Conservation (phyloP, 2,329 filamentous ascomycete genomes). For the Microcera coccophila region DNA sequence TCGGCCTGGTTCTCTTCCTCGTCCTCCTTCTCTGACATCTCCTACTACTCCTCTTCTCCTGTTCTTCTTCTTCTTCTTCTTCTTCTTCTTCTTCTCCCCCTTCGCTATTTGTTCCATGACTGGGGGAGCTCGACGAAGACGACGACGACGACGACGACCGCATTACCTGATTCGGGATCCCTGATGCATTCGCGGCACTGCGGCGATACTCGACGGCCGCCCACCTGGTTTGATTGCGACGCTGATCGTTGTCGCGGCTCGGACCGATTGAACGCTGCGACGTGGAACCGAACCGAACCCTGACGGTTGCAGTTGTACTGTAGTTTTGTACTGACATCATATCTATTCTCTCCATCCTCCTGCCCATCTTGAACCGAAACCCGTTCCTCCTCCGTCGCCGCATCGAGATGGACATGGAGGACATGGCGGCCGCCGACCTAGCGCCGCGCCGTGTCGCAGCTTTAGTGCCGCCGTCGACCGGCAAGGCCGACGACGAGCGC, state of each 20-base stretch:
- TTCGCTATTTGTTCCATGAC: too few species aligned
- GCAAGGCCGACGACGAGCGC: slow-evolving; percentile 3
- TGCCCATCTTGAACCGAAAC: neutral
- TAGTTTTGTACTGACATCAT: neutral
- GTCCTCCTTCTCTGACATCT: neutral
- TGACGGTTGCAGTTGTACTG: neutral
- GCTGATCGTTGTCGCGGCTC: neutral
- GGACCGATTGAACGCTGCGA: neutral
- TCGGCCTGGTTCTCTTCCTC: neutral
- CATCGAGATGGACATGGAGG: too few species aligned
- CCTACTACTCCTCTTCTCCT: slow-evolving; percentile 8
- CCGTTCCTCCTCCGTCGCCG: too few species aligned
- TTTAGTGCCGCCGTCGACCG: too few species aligned
- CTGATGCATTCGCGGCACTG: neutral
- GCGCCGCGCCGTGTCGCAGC: too few species aligned
- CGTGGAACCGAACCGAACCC: neutral
- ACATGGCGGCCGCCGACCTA: too few species aligned
- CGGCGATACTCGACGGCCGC: neutral
- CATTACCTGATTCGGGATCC: too few species aligned
- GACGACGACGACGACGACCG: neutral
- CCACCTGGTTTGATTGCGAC: neutral
- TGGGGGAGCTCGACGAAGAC: too few species aligned
- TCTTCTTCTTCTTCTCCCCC: neutral
- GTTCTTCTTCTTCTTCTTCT: slow-evolving; percentile 4
- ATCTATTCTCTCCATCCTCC: neutral